Evolutionary conservation across 2,329 filamentous ascomycete species (phyloP), one percentile per base, ranked within the genome.

Genomic region (Beauveria bassiana): DNA sequence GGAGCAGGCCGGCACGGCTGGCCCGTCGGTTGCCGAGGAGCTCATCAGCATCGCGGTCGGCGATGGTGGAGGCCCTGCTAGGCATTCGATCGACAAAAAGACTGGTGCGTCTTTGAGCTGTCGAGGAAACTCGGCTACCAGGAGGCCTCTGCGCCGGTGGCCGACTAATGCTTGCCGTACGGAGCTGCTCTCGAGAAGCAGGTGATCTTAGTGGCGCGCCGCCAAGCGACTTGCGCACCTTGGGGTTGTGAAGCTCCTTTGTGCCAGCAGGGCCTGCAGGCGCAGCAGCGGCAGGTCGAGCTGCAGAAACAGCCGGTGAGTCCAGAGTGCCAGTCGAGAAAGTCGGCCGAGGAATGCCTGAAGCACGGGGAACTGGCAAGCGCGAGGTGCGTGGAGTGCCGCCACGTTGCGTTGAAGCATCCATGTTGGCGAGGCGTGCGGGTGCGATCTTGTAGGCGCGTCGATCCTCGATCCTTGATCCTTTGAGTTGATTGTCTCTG

Each of bases 111-210:
- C 59, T 20, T 28, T 64, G 55, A 12, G 53, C 34, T 50, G 59
- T 58, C 49, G 63, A 63, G 20, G 47, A 34, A 16, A 54, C 22
- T 6, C 61, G 47, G 9, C 18, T 40, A 9, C 45, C 46, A 10
- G 69, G 43, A 58, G 67, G 43, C 57, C 63, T 28, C 26, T 65
- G 53, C 20, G 66, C 63, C 20, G 64, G 64, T 1, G 62, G 66
- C 55, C 68, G 67, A 59, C 63, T 66, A 49, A 66, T 61, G 54
- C 65, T 66, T 5, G 70, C 59, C 24, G 50, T 14, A 16, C 70
- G 70, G 42, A 78, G 69, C 63, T 72, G 76, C 62, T 74, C 73
- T 59, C 75, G 72, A 3, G 79, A 78, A 51, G 74, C 59, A 8
- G 53, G 18, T 5, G 43, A 26, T 46, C 46, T 43, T 6, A 57